A percentile compares a stretch with the other conserved stretches of the same genome.
These are phyloP conservation scores for Hippophae rhamnoides DNA, from an alignment of 306 rosid species.

Conservation along the genomic window DNA sequence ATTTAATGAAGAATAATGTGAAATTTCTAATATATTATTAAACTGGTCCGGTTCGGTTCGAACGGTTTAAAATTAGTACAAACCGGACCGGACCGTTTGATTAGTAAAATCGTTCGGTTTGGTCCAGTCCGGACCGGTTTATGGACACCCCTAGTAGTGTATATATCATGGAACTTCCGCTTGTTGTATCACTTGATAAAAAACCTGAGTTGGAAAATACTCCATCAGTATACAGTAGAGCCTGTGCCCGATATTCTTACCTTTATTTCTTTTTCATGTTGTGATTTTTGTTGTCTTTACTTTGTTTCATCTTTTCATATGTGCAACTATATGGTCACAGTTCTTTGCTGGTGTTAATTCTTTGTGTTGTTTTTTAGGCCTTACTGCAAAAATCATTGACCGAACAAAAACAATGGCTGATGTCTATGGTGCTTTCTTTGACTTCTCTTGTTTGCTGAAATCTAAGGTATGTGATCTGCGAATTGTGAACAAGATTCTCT, in stretches of 20 bases:
- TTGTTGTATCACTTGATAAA: not conserved
- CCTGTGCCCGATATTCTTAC: too few species aligned
- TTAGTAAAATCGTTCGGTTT: too few species aligned
- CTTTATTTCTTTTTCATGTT: not conserved
- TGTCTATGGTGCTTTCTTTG: conserved; percentile 86
- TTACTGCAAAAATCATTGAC: conserved; percentile 86
- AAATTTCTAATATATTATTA: too few species aligned
- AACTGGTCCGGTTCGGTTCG: too few species aligned
- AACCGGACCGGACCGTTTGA: too few species aligned
- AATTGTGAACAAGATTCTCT: not conserved
- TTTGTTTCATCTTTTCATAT: conserved; percentile 9
- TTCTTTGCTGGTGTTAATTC: conserved; percentile 11
- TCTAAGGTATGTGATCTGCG: conserved; percentile 53
- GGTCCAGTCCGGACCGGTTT: too few species aligned
- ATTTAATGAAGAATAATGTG: too few species aligned
- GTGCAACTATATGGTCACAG: not conserved
- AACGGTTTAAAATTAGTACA: too few species aligned
- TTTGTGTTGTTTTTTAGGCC: conserved; percentile 45
- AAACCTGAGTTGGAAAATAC: too few species aligned
- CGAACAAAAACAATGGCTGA: conserved; percentile 76
- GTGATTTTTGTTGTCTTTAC: not conserved
- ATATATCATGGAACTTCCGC: not conserved
- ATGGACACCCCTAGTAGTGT: too few species aligned
- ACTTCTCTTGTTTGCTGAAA: conserved; percentile 65
- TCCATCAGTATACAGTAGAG: too few species aligned